These are phyloP conservation scores for Russula lepida DNA, from an alignment of 768 basidiomycete genomes.

Conservation along the genomic window DNA sequence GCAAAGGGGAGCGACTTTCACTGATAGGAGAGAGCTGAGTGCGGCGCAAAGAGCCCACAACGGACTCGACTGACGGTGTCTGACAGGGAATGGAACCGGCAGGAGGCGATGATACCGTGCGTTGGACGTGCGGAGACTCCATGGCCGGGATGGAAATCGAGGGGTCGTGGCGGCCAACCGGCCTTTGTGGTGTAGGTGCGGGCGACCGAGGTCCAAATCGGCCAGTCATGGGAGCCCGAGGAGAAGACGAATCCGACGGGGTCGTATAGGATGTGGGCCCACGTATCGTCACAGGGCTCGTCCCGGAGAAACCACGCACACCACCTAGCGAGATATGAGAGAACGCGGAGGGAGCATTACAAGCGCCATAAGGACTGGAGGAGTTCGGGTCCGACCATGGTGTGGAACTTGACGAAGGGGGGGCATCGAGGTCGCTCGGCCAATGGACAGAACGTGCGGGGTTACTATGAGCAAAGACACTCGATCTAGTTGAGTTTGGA, in stretches of 20 bases:
- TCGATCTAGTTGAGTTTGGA: conserved; percentile 10
- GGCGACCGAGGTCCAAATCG: background rate
- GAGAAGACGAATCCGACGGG: background rate
- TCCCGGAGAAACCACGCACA: background rate
- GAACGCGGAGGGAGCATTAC: background rate
- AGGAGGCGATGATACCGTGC: background rate
- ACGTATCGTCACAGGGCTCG: background rate
- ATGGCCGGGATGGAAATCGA: background rate
- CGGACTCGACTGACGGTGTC: conserved; percentile 1
- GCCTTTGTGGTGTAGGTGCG: background rate
- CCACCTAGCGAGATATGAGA: conserved; percentile 5
- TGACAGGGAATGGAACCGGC: background rate
- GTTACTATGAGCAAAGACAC: conserved; percentile 8
- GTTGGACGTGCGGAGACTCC: background rate
- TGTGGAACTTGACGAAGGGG: background rate
- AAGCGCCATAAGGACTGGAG: background rate
- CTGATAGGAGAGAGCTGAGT: conserved; percentile 4
- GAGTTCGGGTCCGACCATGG: background rate
- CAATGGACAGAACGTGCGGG: conserved; percentile 15
- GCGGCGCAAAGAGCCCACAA: conserved; percentile 1
- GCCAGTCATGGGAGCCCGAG: background rate
- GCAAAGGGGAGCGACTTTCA: conserved; percentile 6
- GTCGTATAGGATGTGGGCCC: background rate
- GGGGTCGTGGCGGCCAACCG: background rate
- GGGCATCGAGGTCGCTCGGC: conserved; percentile 6